phyloP scores from a whole-genome alignment of 1,284 basidiomycete genomes.

The Apiotrichum domesticum region DNA sequence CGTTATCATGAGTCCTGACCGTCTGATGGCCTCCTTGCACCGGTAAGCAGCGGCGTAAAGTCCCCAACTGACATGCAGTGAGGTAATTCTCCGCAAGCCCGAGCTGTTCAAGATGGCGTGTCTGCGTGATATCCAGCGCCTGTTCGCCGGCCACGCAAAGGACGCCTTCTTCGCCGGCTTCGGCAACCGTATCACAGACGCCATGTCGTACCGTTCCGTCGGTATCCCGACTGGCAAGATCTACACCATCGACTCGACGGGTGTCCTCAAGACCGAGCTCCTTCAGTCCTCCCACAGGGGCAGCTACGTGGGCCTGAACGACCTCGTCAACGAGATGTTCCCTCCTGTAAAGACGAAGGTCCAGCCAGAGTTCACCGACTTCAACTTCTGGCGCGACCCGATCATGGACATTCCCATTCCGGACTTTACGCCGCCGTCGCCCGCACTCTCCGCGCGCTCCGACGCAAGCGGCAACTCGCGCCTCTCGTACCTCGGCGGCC shows the following conservation, averaged over 20 bases:
- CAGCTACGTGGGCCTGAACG: constrained; percentile 62
- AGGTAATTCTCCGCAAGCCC: constrained; percentile 98
- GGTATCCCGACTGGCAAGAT: constrained; percentile 91
- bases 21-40: constrained; percentile 89
- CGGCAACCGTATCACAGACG: constrained; percentile 97
- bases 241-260: constrained; percentile 93
- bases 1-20: constrained; percentile 98
- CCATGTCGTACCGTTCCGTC: constrained; percentile 90
- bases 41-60: constrained; percentile 54
- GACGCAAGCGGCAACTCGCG: constrained; percentile 63
- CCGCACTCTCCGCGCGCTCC: constrained; percentile 82
- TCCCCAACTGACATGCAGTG: constrained; percentile 51
- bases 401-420: constrained; percentile 75
- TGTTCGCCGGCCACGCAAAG: constrained; percentile 69
- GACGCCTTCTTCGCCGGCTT: constrained; percentile 92
- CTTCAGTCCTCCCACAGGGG: constrained; percentile 94
- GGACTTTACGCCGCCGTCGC: constrained; percentile 75
- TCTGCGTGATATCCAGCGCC: constrained; percentile 85
- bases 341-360: constrained; percentile 86
- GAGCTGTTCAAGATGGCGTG: constrained; percentile 99
- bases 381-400: constrained; percentile 90
- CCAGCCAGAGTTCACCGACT: constrained; percentile 88
- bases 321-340: constrained; percentile 99
- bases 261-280: constrained; percentile 96
- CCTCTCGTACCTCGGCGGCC: constrained; percentile 67